Percentiles rank a stretch among this genome's conserved stretches.
Conservation (phyloP, 139 green algal genomes). For the Eudorina sp. region DNA sequence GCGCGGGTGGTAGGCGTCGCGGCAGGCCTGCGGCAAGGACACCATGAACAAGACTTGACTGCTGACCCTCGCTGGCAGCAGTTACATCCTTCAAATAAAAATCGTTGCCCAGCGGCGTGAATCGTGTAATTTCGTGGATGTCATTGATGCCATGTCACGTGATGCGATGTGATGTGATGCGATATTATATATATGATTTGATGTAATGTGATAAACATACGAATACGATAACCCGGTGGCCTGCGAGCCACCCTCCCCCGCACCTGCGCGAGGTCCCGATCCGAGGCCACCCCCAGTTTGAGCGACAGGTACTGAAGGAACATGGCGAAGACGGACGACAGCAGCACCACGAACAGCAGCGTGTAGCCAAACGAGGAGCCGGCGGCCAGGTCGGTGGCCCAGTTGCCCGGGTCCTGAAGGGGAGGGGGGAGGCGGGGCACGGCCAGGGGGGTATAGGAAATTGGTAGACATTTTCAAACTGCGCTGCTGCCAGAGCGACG, state of each 20-base stretch:
- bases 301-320: constrained; percentile 73
- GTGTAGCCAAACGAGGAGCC: constrained; percentile 65
- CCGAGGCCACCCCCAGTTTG: constrained; percentile 68
- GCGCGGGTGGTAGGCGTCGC: constrained; percentile 66
- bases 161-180: too few species aligned
- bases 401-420: constrained; percentile 66
- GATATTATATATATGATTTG: too few species aligned
- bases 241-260: neutral
- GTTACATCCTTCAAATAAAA: too few species aligned
- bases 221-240: neutral
- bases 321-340: constrained; percentile 66
- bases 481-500: too few species aligned
- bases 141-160: too few species aligned
- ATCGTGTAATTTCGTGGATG: too few species aligned
- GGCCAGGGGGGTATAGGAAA: too few species aligned
- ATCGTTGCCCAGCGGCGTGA: too few species aligned
- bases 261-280: constrained; percentile 71
- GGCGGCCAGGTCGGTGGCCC: constrained; percentile 67
- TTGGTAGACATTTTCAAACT: too few species aligned
- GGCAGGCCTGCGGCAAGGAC: constrained; percentile 65
- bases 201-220: too few species aligned
- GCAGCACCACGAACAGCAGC: constrained; percentile 72
- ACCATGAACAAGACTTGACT: too few species aligned
- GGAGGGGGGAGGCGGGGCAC: neutral
- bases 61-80: too few species aligned